Evolutionary conservation across 345 rosid species (phyloP).

Genomic region (Hibiscus syriacus): DNA sequence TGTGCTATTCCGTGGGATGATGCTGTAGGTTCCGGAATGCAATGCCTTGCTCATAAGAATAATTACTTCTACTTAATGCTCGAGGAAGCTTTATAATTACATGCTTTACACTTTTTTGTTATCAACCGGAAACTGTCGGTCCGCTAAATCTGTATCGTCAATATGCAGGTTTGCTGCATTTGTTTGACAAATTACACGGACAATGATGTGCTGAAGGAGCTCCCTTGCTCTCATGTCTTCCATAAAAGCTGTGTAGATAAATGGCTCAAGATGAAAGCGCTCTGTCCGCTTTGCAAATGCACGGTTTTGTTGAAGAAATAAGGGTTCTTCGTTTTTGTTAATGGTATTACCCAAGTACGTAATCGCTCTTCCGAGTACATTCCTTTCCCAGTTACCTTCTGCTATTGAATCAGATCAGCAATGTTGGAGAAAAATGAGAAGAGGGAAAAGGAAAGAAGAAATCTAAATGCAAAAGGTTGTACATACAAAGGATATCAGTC

Average conservation of each 20-base stretch:
- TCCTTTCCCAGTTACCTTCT: too few species aligned
- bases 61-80: not conserved
- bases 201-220: slow-evolving; percentile 23
- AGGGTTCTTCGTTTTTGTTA: not conserved
- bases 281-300: slow-evolving; percentile 24
- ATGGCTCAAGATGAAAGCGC: slow-evolving; percentile 25
- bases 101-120: not conserved
- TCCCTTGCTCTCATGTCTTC: slow-evolving; percentile 26
- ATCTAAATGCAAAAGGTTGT: slow-evolving; percentile 4
- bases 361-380: not conserved
- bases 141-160: not conserved
- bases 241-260: slow-evolving; percentile 21
- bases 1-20: slow-evolving; percentile 10
- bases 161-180: slow-evolving; percentile 24
- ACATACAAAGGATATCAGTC: not conserved
- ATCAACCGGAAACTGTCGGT: not conserved
- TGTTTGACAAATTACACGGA: slow-evolving; percentile 20
- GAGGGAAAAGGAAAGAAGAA: not conserved
- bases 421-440: not conserved
- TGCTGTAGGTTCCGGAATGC: slow-evolving; percentile 19
- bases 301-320: slow-evolving; percentile 1
- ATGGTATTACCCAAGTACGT: not conserved
- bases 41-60: not conserved
- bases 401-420: not conserved
- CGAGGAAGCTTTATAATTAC: not conserved